These are phyloP conservation scores for Alternaria solani DNA, from an alignment of 2,329 filamentous ascomycete species.

Conservation along the genomic window DNA sequence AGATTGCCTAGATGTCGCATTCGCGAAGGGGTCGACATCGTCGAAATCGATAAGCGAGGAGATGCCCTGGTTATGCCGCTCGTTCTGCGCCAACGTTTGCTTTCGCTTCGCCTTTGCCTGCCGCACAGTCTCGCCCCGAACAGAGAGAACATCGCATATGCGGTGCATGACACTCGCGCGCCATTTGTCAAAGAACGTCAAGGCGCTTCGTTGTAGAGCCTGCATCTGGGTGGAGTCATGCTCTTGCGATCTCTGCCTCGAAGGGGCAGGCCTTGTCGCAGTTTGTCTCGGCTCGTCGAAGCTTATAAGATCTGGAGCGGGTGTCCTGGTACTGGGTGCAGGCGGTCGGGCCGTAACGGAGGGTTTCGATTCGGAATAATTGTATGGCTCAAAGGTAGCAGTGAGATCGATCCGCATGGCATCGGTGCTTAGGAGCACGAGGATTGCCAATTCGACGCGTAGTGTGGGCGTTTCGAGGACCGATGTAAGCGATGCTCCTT, in stretches of 20 bases:
- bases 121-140: conserved; percentile 38
- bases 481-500: conserved; percentile 41
- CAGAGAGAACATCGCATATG: conserved; percentile 68
- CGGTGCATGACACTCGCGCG: conserved; percentile 72
- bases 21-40: conserved; percentile 32
- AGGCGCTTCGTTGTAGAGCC: conserved; percentile 72
- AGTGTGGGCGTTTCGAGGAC: conserved; percentile 54
- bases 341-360: conserved; percentile 8
- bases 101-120: conserved; percentile 47
- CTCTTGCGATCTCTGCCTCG: conserved; percentile 55
- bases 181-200: conserved; percentile 83
- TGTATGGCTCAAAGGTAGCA: conserved; percentile 38
- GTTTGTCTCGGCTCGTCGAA: conserved; percentile 43
- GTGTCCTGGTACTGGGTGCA: conserved; percentile 16
- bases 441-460: conserved; percentile 55
- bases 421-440: conserved; percentile 57
- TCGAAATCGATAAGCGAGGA: conserved; percentile 40
- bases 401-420: conserved; percentile 50
- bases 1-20: background rate
- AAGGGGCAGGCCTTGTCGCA: conserved; percentile 18
- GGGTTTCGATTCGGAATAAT: conserved; percentile 25
- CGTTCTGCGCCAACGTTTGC: conserved; percentile 26
- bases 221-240: conserved; percentile 60
- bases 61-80: conserved; percentile 31
- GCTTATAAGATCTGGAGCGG: conserved; percentile 40